These are phyloP conservation scores for Eucalyptus sp. DNA, from an alignment of 345 rosid species.

Conservation along the genomic window DNA sequence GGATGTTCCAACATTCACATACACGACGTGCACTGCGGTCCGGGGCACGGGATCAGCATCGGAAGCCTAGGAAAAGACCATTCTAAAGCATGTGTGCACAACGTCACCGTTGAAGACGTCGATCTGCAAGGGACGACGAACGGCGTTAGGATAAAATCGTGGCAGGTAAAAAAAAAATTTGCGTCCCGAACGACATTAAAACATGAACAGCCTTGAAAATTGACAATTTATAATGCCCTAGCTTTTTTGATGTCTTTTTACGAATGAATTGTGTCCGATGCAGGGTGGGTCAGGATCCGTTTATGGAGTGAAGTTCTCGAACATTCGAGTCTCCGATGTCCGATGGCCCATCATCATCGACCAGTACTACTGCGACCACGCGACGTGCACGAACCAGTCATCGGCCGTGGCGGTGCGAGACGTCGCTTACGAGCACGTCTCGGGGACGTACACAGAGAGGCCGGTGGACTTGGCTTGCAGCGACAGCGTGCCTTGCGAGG, in stretches of 20 bases:
- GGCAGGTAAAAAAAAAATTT: constrained; percentile 4
- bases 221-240: not conserved
- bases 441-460: constrained; percentile 17
- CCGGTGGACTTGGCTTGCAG: constrained; percentile 22
- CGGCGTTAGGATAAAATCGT: constrained; percentile 23
- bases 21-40: constrained; percentile 16
- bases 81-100: constrained; percentile 17
- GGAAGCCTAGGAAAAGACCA: constrained; percentile 20
- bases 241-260: not conserved
- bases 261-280: not conserved
- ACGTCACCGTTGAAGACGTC: constrained; percentile 9
- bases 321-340: constrained; percentile 16
- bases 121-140: constrained; percentile 9
- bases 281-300: constrained; percentile 23
- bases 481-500: constrained; percentile 19
- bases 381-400: constrained; percentile 14
- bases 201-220: not conserved
- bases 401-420: constrained; percentile 13
- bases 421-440: constrained; percentile 4
- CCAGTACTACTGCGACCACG: constrained; percentile 11
- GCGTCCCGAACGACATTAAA: too few relatives aligned
- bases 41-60: constrained; percentile 32
- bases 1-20: constrained; percentile 17
- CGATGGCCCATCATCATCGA: constrained; percentile 19
- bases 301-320: constrained; percentile 2